phyloP scores from a whole-genome alignment of 129 eudicot species.

The Apium graveolens region DNA sequence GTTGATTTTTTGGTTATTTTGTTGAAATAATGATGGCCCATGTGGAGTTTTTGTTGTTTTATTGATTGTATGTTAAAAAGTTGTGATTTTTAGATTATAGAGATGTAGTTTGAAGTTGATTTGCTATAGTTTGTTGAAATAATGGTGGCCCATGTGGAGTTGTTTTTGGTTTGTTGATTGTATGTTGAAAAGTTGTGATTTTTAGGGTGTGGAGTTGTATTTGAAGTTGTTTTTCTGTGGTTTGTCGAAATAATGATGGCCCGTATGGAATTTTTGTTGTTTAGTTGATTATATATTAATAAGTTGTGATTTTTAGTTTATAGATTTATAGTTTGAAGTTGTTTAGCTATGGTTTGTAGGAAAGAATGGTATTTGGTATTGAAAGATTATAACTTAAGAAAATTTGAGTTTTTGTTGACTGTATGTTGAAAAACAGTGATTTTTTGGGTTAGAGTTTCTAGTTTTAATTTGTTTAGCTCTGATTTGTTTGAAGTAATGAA shows the following conservation, averaged over 20 bases:
- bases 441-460: neutral
- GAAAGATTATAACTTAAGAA: too few species aligned
- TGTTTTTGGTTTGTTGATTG: neutral
- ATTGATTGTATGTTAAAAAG: neutral
- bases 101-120: too few species aligned
- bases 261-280: neutral
- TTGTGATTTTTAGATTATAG: neutral
- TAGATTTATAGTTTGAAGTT: neutral
- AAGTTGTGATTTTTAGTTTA: neutral
- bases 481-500: neutral
- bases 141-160: neutral
- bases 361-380: neutral
- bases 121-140: neutral
- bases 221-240: neutral
- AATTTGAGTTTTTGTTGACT: neutral
- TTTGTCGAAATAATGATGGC: neutral
- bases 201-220: neutral
- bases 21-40: neutral
- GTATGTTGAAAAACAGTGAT: neutral
- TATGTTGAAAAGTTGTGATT: neutral
- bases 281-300: neutral
- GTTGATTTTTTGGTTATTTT: neutral
- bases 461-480: neutral
- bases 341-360: neutral
- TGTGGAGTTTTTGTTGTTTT: neutral